phyloP scores from a whole-genome alignment of 805 yeast species.

The Saturnispora ahearnii region DNA sequence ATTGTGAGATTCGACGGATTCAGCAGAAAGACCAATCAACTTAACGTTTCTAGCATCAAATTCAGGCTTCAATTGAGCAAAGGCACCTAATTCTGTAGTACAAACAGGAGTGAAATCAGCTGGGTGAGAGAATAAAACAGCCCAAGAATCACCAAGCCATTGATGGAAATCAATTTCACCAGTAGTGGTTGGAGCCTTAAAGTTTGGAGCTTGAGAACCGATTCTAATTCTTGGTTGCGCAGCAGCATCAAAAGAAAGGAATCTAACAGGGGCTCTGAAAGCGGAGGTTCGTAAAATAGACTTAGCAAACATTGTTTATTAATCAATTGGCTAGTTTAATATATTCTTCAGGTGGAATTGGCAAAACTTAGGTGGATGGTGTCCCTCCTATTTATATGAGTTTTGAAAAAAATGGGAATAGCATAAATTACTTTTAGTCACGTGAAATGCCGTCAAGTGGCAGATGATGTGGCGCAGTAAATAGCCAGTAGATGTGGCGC shows the following conservation, averaged over 20 bases:
- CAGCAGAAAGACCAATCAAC: conserved; percentile 85
- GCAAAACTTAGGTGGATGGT: not conserved
- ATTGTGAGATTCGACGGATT: conserved; percentile 68
- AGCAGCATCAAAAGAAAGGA: conserved; percentile 39
- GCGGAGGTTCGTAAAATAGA: conserved; percentile 14
- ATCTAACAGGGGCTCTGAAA: conserved; percentile 24
- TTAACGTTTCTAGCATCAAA: conserved; percentile 78
- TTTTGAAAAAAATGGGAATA: not conserved
- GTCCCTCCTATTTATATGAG: not conserved
- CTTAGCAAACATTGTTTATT: conserved; percentile 15
- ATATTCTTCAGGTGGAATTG: not conserved
- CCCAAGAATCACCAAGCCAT: conserved; percentile 80
- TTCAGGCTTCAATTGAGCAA: conserved; percentile 81
- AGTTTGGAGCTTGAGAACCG: conserved; percentile 83
- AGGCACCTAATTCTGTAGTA: conserved; percentile 93
- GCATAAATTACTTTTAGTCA: not conserved
- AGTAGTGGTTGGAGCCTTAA: conserved; percentile 70
- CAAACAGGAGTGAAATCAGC: conserved; percentile 97
- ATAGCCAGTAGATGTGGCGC: not conserved
- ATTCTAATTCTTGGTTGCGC: conserved; percentile 61
- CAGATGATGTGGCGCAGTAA: not conserved
- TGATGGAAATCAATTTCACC: conserved; percentile 86
- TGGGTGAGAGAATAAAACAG: conserved; percentile 85
- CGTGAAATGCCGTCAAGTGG: not conserved
- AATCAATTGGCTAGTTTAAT: not conserved